Conservation (phyloP, 305 asterid species). For the Fraxinus angustifolia region DNA sequence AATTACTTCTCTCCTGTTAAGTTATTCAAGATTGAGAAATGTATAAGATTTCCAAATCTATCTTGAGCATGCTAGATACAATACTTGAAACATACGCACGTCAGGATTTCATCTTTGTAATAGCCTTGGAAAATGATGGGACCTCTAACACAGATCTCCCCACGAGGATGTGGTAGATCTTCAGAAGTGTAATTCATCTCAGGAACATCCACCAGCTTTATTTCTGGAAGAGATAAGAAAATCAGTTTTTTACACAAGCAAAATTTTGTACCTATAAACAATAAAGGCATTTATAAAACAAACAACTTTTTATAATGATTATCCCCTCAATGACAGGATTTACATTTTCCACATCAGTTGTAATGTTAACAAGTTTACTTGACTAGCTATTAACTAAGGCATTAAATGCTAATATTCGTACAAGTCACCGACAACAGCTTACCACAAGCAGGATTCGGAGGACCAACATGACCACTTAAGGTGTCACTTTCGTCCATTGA, state of each 20-base stretch:
- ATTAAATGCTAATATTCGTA: neutral
- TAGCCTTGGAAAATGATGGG: conserved; percentile 83
- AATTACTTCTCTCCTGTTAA: conserved; percentile 79
- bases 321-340: conserved; percentile 7
- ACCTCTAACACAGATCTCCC: conserved; percentile 98
- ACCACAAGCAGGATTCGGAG: conserved; percentile 98
- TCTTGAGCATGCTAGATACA: conserved; percentile 10
- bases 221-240: conserved; percentile 47
- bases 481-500: conserved; percentile 68
- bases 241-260: conserved; percentile 9
- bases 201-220: conserved; percentile 93
- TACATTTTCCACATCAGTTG: conserved; percentile 5
- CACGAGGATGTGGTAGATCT: conserved; percentile 95
- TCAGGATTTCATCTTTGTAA: conserved; percentile 81
- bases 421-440: conserved; percentile 25
- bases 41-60: conserved; percentile 19
- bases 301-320: neutral
- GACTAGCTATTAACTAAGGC: conserved; percentile 4
- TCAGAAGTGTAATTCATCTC: conserved; percentile 95
- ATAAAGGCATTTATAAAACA: neutral
- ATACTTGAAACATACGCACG: conserved; percentile 44
- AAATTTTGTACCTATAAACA: neutral
- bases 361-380: neutral
- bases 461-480: conserved; percentile 85
- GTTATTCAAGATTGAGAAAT: conserved; percentile 21